A percentile compares a stretch with the other conserved stretches of the same genome.
Conservation (phyloP, 306 rosid genomes). For the Mimosa pudica region DNA sequence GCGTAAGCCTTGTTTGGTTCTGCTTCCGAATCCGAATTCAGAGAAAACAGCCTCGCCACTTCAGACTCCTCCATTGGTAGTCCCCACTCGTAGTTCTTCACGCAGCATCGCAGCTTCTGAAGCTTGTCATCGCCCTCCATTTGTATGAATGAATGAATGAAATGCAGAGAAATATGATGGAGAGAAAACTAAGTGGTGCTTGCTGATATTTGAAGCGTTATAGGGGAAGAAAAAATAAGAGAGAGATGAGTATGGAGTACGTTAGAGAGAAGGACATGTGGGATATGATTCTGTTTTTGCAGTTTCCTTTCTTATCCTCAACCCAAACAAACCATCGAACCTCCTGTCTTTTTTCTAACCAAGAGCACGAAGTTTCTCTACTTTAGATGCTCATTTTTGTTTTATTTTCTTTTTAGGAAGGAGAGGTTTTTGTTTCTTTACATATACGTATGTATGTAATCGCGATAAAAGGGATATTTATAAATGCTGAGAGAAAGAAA, state of each 20-base stretch:
- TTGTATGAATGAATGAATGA: too few species aligned
- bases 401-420: neutral
- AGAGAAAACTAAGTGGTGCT: neutral
- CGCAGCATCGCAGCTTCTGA: slow-evolving; percentile 54
- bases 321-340: neutral
- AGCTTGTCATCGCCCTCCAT: slow-evolving; percentile 32
- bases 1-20: slow-evolving; percentile 58
- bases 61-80: slow-evolving; percentile 40
- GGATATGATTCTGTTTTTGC: neutral
- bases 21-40: slow-evolving; percentile 48
- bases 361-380: neutral
- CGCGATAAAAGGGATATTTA: neutral
- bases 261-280: slow-evolving; percentile 6
- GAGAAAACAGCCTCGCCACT: slow-evolving; percentile 56
- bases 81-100: slow-evolving; percentile 81
- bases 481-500: too few species aligned
- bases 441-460: neutral
- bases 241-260: neutral
- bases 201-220: slow-evolving; percentile 51
- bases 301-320: neutral
- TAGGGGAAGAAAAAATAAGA: neutral
- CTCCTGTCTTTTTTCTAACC: too few species aligned
- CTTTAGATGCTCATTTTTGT: neutral
- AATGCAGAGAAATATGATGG: too few species aligned
- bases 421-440: neutral